A percentile compares a stretch with the other conserved stretches of the same genome.
phyloP scores from a whole-genome alignment of 2,329 filamentous ascomycete genomes.

The Aureobasidium lini region DNA sequence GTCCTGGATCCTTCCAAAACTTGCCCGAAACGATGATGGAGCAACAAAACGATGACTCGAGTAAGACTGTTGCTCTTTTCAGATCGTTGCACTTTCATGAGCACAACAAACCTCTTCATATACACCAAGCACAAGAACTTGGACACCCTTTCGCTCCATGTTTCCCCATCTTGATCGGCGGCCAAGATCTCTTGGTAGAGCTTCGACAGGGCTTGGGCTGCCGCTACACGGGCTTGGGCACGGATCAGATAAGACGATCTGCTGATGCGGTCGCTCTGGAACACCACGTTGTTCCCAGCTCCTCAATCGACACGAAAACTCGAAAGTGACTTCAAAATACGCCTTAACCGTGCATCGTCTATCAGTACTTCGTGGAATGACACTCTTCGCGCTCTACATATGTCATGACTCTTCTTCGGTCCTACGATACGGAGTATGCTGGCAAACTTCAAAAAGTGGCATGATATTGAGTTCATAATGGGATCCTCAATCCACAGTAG shows the following conservation, averaged over 20 bases:
- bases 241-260: constrained; percentile 6
- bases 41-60: neutral
- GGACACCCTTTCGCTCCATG: neutral
- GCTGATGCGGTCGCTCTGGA: neutral
- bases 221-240: neutral
- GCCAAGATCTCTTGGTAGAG: constrained; percentile 1
- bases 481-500: no score
- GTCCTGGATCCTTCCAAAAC: neutral
- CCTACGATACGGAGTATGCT: no score
- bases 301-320: neutral
- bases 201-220: constrained; percentile 3
- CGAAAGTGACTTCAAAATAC: neutral
- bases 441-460: no score
- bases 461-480: no score
- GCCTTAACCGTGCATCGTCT: neutral
- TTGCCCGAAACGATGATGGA: neutral
- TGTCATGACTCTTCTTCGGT: neutral
- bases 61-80: neutral
- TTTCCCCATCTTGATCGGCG: neutral
- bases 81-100: neutral
- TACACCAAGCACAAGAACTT: neutral
- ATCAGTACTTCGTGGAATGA: neutral
- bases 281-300: neutral
- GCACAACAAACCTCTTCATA: no score
- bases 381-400: neutral